Evolutionary conservation across 179 eudicot genomes (phyloP).

Genomic region (Beta lomatogona): DNA sequence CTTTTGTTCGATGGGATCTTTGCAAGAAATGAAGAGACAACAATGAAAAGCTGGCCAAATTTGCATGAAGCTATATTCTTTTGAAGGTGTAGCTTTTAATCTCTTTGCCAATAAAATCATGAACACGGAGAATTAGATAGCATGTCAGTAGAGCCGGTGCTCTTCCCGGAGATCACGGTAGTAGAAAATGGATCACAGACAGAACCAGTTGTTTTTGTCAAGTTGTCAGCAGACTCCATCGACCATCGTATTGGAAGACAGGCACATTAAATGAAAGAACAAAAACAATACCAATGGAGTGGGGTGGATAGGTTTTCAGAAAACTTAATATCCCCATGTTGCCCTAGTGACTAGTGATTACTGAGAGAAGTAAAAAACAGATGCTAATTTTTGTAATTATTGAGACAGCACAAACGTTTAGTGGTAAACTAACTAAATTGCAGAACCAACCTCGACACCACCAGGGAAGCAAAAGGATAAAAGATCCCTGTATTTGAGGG

Average conservation of each 20-base stretch:
- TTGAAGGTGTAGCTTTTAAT: background rate
- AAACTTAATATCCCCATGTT: background rate
- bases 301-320: background rate
- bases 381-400: background rate
- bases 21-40: background rate
- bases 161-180: background rate
- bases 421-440: background rate
- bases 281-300: background rate
- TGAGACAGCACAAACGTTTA: background rate
- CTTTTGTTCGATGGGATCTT: background rate
- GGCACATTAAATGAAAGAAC: background rate
- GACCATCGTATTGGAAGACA: background rate
- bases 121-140: background rate
- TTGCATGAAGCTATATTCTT: background rate
- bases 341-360: background rate
- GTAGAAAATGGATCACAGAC: background rate
- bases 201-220: too few species aligned
- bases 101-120: background rate
- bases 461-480: conserved; percentile 98
- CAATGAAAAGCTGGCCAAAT: background rate
- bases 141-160: background rate
- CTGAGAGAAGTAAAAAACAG: background rate
- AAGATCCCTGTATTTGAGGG: conserved; percentile 86
- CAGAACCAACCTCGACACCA: conserved; percentile 78
- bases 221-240: too few species aligned